Evolutionary conservation across 225 moss, liverwort and hornwort genomes (phyloP).

Genomic region (Lunularia cruciata): DNA sequence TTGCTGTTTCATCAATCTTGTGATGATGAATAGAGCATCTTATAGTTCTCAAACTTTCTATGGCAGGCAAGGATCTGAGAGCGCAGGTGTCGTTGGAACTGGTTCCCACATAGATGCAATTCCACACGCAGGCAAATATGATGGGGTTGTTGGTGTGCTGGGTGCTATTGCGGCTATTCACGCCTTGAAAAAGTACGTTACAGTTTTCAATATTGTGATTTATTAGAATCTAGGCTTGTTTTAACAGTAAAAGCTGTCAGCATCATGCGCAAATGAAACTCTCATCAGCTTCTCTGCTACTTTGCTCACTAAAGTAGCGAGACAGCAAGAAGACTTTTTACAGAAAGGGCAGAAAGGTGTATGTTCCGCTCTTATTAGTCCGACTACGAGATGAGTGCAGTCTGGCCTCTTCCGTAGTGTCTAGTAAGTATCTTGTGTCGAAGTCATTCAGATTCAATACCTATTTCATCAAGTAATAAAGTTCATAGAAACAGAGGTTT

Average conservation of each 20-base stretch:
- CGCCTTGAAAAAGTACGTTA: constrained; percentile 48
- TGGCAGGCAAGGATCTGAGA: constrained; percentile 73
- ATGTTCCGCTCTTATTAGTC: too few species aligned
- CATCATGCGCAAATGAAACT: too few species aligned
- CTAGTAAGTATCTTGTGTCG: too few species aligned
- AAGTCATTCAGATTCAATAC: too few species aligned
- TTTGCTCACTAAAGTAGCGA: too few species aligned
- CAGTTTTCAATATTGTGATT: background rate
- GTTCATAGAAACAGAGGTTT: too few species aligned
- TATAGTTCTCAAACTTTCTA: constrained; percentile 35
- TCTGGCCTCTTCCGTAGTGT: too few species aligned
- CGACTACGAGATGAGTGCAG: too few species aligned
- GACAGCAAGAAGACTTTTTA: too few species aligned
- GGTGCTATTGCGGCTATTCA: constrained; percentile 83
- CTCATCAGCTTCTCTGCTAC: too few species aligned
- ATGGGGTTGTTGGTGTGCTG: constrained; percentile 83
- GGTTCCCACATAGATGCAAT: constrained; percentile 93
- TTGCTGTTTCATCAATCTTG: background rate
- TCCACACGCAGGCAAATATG: constrained; percentile 87
- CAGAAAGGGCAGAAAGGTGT: too few species aligned
- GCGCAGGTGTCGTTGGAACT: constrained; percentile 61
- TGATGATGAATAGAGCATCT: background rate
- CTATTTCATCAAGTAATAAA: too few species aligned
- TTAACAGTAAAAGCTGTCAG: background rate
- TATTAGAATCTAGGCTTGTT: background rate